phyloP scores from a whole-genome alignment of 805 yeast genomes.

The Hanseniaspora occidentalis region DNA sequence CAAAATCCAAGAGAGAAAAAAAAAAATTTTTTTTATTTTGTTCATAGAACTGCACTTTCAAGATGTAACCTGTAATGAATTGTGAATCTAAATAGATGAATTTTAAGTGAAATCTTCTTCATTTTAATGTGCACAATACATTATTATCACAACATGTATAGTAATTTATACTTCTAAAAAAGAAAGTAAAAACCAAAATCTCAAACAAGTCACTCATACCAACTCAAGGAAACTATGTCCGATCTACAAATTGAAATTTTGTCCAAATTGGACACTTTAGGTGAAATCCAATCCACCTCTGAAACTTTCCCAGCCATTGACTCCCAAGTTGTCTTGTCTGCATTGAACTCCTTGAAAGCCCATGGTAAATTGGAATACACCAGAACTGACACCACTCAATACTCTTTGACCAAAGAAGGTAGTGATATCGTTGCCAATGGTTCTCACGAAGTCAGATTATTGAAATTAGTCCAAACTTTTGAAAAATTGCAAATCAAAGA shows the following conservation, averaged over 20 bases:
- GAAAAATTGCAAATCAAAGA: constrained; percentile 76
- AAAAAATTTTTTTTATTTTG: too few relatives aligned
- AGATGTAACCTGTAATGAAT: too few relatives aligned
- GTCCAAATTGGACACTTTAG: constrained; percentile 49
- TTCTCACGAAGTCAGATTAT: constrained; percentile 78
- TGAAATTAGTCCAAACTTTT: constrained; percentile 60
- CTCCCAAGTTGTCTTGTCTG: constrained; percentile 62
- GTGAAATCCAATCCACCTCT: constrained; percentile 57
- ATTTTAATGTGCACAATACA: too few relatives aligned
- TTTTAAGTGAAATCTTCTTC: too few relatives aligned
- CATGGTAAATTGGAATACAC: constrained; percentile 66
- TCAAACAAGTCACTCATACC: background rate
- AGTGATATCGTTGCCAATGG: constrained; percentile 66
- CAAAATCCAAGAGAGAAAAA: too few relatives aligned
- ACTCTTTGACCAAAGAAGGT: constrained; percentile 74
- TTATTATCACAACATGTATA: too few relatives aligned
- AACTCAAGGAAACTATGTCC: constrained; percentile 21
- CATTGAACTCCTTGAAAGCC: constrained; percentile 75
- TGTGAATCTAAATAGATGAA: too few relatives aligned
- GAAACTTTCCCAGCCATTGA: constrained; percentile 52
- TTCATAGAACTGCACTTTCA: too few relatives aligned
- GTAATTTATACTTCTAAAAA: too few relatives aligned
- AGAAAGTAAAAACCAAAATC: background rate
- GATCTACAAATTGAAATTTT: constrained; percentile 53
- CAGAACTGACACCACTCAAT: constrained; percentile 62